A percentile compares a stretch with the other conserved stretches of the same genome.
Evolutionary conservation across 2,329 filamentous ascomycete species (phyloP).

Genomic region (Simplicillium sp.): DNA sequence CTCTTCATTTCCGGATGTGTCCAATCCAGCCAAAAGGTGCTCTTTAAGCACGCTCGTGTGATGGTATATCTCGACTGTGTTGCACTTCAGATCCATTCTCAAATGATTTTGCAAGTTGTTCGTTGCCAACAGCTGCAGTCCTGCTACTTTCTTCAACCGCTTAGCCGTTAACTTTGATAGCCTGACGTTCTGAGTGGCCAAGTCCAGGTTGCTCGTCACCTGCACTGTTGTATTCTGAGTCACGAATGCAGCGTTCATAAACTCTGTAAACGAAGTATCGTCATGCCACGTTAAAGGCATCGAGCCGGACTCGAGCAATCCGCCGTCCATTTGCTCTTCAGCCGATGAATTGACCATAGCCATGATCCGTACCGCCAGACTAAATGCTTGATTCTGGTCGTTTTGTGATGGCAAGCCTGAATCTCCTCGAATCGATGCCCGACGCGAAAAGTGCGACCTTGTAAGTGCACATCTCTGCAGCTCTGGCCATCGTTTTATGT

Average conservation of each 20-base stretch:
- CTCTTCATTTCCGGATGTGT: background rate
- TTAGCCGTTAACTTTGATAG: constrained; percentile 1
- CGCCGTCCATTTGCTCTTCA: constrained; percentile 4
- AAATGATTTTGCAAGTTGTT: constrained; percentile 6
- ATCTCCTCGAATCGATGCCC: background rate
- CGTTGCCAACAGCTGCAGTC: constrained; percentile 5
- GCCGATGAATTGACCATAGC: constrained; percentile 5
- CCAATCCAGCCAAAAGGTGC: constrained; percentile 1
- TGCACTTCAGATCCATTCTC: constrained; percentile 1
- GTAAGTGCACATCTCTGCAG: background rate
- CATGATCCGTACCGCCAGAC: constrained; percentile 2
- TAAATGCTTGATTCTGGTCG: constrained; percentile 7
- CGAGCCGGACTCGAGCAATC: constrained; percentile 3
- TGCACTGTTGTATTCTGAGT: background rate
- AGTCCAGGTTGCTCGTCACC: background rate
- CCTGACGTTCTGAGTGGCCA: background rate
- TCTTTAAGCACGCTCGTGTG: constrained; percentile 6
- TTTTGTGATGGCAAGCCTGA: background rate
- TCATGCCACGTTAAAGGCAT: constrained; percentile 2
- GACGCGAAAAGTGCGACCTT: background rate
- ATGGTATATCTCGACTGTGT: constrained; percentile 5
- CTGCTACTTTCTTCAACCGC: constrained; percentile 5
- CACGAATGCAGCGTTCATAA: background rate
- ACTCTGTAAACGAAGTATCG: background rate
- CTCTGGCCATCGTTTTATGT: background rate